A percentile compares a stretch with the other conserved stretches of the same genome.
Conservation (phyloP, 2,329 filamentous ascomycete genomes). For the Colletotrichum lupini region DNA sequence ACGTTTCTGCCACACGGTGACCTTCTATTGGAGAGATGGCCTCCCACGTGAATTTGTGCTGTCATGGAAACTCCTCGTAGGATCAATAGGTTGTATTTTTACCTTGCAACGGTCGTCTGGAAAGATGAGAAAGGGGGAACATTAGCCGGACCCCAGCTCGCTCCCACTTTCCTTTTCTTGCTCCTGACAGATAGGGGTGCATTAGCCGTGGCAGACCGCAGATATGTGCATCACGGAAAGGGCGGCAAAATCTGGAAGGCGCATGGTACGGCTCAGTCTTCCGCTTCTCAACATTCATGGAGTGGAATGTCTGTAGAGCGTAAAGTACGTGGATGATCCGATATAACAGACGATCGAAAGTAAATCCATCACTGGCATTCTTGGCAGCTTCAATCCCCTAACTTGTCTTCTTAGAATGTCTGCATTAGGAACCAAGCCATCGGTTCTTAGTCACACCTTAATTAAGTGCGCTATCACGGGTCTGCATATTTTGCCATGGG, state of each 20-base stretch:
- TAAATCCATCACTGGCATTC: neutral
- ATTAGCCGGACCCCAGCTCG: conserved; percentile 9
- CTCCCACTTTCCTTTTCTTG: conserved; percentile 9
- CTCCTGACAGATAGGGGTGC: neutral
- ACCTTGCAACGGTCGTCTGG: neutral
- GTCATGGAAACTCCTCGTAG: neutral
- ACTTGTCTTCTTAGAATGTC: neutral
- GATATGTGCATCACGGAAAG: no score
- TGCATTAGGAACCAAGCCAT: conserved; percentile 4
- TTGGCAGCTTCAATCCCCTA: neutral
- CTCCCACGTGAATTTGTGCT: neutral
- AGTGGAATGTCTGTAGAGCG: no score
- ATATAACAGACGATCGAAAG: neutral
- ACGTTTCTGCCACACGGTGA: neutral
- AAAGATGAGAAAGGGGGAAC: neutral
- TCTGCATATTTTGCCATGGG: neutral
- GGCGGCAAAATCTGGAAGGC: no score
- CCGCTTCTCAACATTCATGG: no score
- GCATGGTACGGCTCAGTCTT: no score
- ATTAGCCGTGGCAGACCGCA: no score
- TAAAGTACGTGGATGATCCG: no score
- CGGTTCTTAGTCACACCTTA: neutral
- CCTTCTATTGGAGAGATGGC: neutral
- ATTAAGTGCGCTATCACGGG: neutral
- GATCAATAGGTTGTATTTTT: neutral